A percentile compares a stretch with the other conserved stretches of the same genome.
phyloP scores from a whole-genome alignment of 805 yeast species.

The Dipodascopsis tothii region DNA sequence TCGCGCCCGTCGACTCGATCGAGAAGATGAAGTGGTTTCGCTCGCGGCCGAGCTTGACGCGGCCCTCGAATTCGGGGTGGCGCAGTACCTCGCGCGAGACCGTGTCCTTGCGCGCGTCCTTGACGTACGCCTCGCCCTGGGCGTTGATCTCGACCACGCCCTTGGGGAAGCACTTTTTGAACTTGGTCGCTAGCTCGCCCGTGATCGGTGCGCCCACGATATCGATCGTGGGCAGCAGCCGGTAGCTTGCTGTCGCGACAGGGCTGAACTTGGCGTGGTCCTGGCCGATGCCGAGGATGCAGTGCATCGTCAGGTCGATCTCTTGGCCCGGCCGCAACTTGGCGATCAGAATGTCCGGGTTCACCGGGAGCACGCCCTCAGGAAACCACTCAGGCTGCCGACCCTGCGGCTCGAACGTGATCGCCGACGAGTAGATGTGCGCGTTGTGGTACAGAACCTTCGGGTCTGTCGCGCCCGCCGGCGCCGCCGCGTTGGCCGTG shows the following conservation, averaged over 20 bases:
- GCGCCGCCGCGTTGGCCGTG: constrained; percentile 77
- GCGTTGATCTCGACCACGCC: constrained; percentile 60
- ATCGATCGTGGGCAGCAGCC: constrained; percentile 81
- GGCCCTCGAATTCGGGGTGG: constrained; percentile 82
- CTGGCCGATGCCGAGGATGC: constrained; percentile 81
- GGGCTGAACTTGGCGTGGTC: constrained; percentile 98
- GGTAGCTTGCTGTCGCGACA: constrained; percentile 91
- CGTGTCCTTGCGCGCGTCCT: constrained; percentile 89
- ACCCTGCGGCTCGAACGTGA: constrained; percentile 88
- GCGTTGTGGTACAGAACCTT: constrained; percentile 75
- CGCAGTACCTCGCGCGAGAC: constrained; percentile 94
- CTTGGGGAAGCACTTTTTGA: constrained; percentile 83
- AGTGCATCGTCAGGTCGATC: constrained; percentile 80
- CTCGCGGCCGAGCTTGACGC: constrained; percentile 82
- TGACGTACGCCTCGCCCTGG: constrained; percentile 61
- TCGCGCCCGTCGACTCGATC: constrained; percentile 92
- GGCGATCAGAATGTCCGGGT: constrained; percentile 84
- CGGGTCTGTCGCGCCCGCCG: constrained; percentile 70
- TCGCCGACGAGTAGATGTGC: constrained; percentile 79
- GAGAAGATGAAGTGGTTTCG: constrained; percentile 88
- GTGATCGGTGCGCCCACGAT: constrained; percentile 59
- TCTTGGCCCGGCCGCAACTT: constrained; percentile 97
- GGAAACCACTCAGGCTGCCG: constrained; percentile 71
- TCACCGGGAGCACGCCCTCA: constrained; percentile 33
- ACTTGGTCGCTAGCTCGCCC: constrained; percentile 68